phyloP scores from a whole-genome alignment of 306 rosid genomes.

The Glycyrrhiza uralensis region DNA sequence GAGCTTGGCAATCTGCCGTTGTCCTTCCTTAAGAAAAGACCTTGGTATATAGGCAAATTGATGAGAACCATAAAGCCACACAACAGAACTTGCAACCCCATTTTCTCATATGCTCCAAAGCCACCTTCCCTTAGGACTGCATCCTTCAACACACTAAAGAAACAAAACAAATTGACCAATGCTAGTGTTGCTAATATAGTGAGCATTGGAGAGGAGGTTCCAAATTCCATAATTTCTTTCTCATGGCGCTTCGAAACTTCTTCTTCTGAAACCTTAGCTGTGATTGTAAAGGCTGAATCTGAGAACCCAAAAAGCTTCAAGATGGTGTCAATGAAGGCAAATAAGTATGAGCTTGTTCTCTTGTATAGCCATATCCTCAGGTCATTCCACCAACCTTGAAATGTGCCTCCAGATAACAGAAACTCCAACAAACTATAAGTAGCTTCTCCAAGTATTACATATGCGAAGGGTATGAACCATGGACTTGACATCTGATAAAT shows the following conservation, averaged over 20 bases:
- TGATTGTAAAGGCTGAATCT: conserved; percentile 47
- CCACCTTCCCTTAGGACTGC: conserved; percentile 24
- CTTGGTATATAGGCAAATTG: conserved; percentile 66
- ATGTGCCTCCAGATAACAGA: conserved; percentile 58
- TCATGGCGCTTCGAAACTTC: conserved; percentile 51
- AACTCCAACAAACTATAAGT: conserved; percentile 54
- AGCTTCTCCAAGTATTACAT: conserved; percentile 43
- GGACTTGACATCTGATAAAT: conserved; percentile 60
- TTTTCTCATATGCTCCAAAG: conserved; percentile 24
- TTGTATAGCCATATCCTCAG: conserved; percentile 77
- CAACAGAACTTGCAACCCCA: conserved; percentile 55
- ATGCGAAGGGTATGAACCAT: conserved; percentile 78
- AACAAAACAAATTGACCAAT: conserved; percentile 58
- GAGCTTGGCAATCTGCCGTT: conserved; percentile 63
- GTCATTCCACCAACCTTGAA: conserved; percentile 86
- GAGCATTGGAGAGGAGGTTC: conserved; percentile 70
- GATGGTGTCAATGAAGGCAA: conserved; percentile 53
- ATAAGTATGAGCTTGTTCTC: conserved; percentile 64
- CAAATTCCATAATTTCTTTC: conserved; percentile 84
- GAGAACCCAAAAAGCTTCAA: conserved; percentile 48
- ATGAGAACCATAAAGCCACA: conserved; percentile 58
- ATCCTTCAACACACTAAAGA: conserved; percentile 42
- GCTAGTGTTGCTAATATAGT: conserved; percentile 58
- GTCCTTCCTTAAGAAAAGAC: conserved; percentile 72
- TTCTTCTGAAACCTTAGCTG: conserved; percentile 63